Base-by-base conservation (phyloP, 139 green algal species). In the Chlamydomonas sp. region DNA sequence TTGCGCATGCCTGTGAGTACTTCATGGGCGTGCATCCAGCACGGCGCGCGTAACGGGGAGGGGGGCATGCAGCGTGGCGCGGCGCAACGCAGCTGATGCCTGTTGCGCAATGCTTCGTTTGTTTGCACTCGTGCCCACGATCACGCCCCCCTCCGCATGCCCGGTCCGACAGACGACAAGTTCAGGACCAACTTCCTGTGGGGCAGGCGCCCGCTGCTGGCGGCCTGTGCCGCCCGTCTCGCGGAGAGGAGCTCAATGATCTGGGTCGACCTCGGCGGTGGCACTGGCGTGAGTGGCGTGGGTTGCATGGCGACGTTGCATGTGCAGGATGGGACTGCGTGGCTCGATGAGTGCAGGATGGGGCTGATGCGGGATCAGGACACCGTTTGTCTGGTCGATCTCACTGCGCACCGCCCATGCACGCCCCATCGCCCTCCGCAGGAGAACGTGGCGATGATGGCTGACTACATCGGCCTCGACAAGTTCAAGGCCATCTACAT, bases 391-490 rank as follows among this genome's bases (percentile, higher is more conserved):
- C 20, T 48, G 5, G 33, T 13, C 60, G 33, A 13, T 36, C 10
- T n/a, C 26, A 58, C 5, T 34, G 48, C 28, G 35, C 50, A 29
- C 24, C 26, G 38, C 13, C 30, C 34, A 10, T 30, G 28, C 2
- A 61, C 30, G 28, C 54, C 26, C 13, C 20, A 62, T 62, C 20
- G 13, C 30, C 16, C 5, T 67, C 2, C 74, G 78, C 82, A 92
- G 86, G 92, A 97, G 79, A 98, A 98, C 72, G 85, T 98, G 13
- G 84, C 88, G 24, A 88, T 97, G 85, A 98, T 98, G 94, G 59
- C 73, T 5, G 67, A 95, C 43, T 97, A 95, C 82, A 87, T 97
- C 39, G 80, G 87, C n/a, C 83, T 97, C 2, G 66, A 76, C 5
- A 71, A 74, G 10, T 98, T 98, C 89, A 93, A 92, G 71, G 79